Base-by-base conservation (phyloP, 2,329 filamentous ascomycete genomes). In the Scytalidium sp. region DNA sequence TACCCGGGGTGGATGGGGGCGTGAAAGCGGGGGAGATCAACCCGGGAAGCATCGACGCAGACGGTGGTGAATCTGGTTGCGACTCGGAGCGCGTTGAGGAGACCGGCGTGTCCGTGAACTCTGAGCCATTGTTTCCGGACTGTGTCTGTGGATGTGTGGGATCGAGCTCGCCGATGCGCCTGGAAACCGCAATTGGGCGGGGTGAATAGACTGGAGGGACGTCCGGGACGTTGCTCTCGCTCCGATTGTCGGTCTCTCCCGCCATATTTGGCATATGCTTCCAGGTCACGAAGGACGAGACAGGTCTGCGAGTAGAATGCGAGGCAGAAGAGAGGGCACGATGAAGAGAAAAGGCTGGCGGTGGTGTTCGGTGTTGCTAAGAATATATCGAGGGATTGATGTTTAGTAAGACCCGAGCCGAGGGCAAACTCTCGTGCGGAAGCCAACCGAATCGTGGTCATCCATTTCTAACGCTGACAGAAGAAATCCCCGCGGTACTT, bases 11-110 rank as follows among this genome's bases (percentile, higher is more conserved):
- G 8, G 76, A 72, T 25, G 87, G 86, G 13, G 88, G 88, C 6
- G 85, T 91, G 69, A 90, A 96, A 56, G 88, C 88, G 45, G 88
- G 89, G 67, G 93, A 97, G 55, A 97, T 85, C 43, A 94, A 83
- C 3, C 54, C 64, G 3, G 64, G 64, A 20, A 67, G 53, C 17
- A 56, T 46, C 10, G 47, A 44, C 3, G 58, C 53, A 6, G 41
- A 42, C 29, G 29, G 29, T 32, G 47, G 49, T 17, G 47, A 50
- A 32, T 56, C 50, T 19, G 42, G 44, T 22, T 25, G 43, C 9
- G 11, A 42, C 43, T 29, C 45, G 47, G 29, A 51, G 47, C 19
- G 42, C 50, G 50, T 23, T 22, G 32, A 36, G 4, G 32, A 36
- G 5, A n/a, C 32, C 15, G 32, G 32, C 4, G 32, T 36, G 17